A percentile compares a stretch with the other conserved stretches of the same genome.
Conservation (phyloP, 2,329 filamentous ascomycete species). For the Colletotrichum costaricense region DNA sequence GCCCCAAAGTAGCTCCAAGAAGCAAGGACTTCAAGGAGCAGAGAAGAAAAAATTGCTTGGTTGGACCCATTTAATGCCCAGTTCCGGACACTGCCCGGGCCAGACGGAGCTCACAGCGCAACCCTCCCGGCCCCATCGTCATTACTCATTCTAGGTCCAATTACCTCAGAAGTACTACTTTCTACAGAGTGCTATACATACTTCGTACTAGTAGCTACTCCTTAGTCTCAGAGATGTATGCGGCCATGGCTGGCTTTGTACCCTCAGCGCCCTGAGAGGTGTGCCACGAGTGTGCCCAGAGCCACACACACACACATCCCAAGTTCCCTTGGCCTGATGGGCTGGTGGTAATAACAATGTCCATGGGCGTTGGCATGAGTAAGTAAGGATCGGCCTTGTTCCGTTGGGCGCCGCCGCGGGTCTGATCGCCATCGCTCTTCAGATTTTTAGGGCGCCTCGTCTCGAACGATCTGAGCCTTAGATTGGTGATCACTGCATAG, state of each 20-base stretch:
- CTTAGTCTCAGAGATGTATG: conserved; percentile 14
- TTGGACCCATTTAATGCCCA: conserved; percentile 34
- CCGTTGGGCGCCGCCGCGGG: conserved; percentile 32
- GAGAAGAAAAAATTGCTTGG: conserved; percentile 26
- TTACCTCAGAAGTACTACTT: conserved; percentile 19
- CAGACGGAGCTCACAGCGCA: conserved; percentile 34
- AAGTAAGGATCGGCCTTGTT: conserved; percentile 34
- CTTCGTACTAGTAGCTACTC: background rate
- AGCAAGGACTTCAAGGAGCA: conserved; percentile 1
- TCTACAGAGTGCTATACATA: background rate
- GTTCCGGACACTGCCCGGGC: conserved; percentile 33
- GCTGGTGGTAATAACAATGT: conserved; percentile 4
- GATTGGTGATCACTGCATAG: conserved; percentile 35
- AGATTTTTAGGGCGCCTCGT: conserved; percentile 28
- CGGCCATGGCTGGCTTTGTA: conserved; percentile 1
- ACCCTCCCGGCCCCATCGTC: conserved; percentile 28
- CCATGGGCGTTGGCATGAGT: conserved; percentile 24
- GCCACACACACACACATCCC: background rate
- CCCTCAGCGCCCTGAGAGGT: conserved; percentile 1
- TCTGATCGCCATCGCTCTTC: conserved; percentile 26
- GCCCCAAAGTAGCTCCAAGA: background rate
- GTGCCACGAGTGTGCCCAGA: conserved; percentile 11
- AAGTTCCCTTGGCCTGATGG: background rate
- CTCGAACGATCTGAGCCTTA: conserved; percentile 32
- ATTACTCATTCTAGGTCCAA: conserved; percentile 33